phyloP scores from a whole-genome alignment of 306 rosid species.

The Betula pendula region DNA sequence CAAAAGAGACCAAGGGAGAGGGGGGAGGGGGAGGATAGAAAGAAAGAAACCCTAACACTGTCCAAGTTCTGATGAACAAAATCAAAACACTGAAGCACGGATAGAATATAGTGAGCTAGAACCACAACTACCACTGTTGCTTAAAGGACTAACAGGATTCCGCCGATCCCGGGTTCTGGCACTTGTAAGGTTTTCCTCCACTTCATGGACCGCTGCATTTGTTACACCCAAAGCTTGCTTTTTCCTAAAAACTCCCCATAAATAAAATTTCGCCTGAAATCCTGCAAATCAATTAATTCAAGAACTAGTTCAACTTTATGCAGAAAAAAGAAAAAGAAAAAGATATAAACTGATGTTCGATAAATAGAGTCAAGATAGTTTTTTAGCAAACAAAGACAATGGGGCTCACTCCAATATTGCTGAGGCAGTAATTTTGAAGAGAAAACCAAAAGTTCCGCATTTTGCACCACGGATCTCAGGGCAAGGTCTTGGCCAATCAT shows the following conservation, averaged over 20 bases:
- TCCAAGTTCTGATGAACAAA: neutral
- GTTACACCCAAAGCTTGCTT: constrained; percentile 30
- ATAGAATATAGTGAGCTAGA: constrained; percentile 6
- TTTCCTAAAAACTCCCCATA: constrained; percentile 80
- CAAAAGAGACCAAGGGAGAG: too few species aligned
- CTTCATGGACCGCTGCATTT: constrained; percentile 22
- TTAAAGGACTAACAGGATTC: constrained; percentile 33
- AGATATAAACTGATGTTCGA: neutral
- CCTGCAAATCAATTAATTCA: constrained; percentile 46
- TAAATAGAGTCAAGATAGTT: neutral
- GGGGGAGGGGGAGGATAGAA: too few species aligned
- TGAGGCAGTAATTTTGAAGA: constrained; percentile 55
- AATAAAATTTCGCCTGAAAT: constrained; percentile 57
- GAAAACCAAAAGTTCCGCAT: constrained; percentile 69
- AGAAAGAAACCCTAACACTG: too few species aligned
- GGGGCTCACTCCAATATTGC: constrained; percentile 53
- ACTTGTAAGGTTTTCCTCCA: constrained; percentile 25
- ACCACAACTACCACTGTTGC: constrained; percentile 31
- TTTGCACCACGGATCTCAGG: constrained; percentile 46
- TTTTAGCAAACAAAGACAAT: neutral
- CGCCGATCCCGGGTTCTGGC: constrained; percentile 18
- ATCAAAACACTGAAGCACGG: neutral
- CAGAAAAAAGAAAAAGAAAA: constrained; percentile 19
- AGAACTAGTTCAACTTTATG: neutral
- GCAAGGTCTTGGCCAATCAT: constrained; percentile 52